A percentile compares a stretch with the other conserved stretches of the same genome.
Evolutionary conservation across 2,329 filamentous ascomycete species (phyloP).

Genomic region (Verruconis gallopava): DNA sequence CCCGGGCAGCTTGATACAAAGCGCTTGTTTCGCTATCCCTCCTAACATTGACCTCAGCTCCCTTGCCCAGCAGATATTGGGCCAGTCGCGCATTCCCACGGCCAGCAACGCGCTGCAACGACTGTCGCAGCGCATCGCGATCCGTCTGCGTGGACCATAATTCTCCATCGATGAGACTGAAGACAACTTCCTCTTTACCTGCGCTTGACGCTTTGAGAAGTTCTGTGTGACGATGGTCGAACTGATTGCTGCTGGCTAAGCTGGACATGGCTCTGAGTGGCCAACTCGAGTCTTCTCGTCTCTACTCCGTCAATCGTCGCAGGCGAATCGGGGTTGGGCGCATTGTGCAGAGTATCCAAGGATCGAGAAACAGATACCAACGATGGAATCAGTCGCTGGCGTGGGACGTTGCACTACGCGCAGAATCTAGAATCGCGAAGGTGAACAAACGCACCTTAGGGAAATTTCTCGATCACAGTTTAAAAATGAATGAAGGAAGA

Average conservation of each 20-base stretch:
- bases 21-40: conserved; percentile 5
- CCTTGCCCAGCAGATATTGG: conserved; percentile 1
- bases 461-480: no score
- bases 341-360: no score
- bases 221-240: conserved; percentile 4
- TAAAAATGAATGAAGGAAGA: no score
- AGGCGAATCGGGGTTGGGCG: no score
- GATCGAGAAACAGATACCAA: no score
- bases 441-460: no score
- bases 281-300: no score
- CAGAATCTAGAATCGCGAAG: no score
- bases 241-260: neutral
- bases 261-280: conserved; percentile 10
- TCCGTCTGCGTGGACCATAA: conserved; percentile 8
- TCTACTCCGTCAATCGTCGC: no score
- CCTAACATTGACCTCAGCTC: conserved; percentile 8
- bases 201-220: conserved; percentile 7
- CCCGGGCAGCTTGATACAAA: conserved; percentile 5
- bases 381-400: no score
- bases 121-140: conserved; percentile 8
- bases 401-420: no score
- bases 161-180: conserved; percentile 5
- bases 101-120: conserved; percentile 7
- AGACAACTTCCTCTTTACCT: conserved; percentile 4
- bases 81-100: conserved; percentile 8